Conservation (phyloP, 768 basidiomycete genomes). For the Podaxis sp. region DNA sequence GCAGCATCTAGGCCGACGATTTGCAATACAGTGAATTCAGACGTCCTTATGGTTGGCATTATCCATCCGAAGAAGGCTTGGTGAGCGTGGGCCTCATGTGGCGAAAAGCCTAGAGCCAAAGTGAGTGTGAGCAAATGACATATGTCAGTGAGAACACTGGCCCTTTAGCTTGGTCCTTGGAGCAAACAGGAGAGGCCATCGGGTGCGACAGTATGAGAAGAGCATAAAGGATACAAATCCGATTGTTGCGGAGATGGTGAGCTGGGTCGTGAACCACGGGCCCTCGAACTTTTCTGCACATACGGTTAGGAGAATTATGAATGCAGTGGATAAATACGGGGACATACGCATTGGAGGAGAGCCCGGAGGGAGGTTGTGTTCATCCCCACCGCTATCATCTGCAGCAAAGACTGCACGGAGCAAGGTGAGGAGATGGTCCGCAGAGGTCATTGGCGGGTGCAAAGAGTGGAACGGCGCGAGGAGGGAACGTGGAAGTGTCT, state of each 20-base stretch:
- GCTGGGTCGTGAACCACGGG: conserved; percentile 94
- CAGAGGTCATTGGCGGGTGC: background rate
- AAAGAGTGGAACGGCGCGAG: background rate
- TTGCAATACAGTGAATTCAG: conserved; percentile 90
- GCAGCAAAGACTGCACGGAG: background rate
- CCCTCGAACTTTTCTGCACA: conserved; percentile 75
- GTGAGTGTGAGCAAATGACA: conserved; percentile 8
- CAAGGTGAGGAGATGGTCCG: background rate
- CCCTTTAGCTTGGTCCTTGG: conserved; percentile 95
- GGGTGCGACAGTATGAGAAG: conserved; percentile 84
- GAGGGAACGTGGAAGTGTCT: background rate
- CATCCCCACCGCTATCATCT: conserved; percentile 29
- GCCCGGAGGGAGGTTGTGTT: conserved; percentile 52
- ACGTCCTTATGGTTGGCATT: conserved; percentile 82
- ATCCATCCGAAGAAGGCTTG: conserved; percentile 95
- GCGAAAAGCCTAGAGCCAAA: conserved; percentile 70
- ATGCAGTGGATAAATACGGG: background rate
- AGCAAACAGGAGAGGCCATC: conserved; percentile 88
- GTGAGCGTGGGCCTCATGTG: conserved; percentile 87
- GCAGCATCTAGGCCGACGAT: conserved; percentile 97
- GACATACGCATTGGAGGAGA: conserved; percentile 59
- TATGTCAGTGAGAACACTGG: conserved; percentile 24
- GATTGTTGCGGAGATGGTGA: conserved; percentile 70
- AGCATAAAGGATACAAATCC: conserved; percentile 78
- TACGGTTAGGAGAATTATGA: conserved; percentile 4